These are phyloP conservation scores for Jaapia argillacea DNA, from an alignment of 768 basidiomycete genomes.

Conservation along the genomic window DNA sequence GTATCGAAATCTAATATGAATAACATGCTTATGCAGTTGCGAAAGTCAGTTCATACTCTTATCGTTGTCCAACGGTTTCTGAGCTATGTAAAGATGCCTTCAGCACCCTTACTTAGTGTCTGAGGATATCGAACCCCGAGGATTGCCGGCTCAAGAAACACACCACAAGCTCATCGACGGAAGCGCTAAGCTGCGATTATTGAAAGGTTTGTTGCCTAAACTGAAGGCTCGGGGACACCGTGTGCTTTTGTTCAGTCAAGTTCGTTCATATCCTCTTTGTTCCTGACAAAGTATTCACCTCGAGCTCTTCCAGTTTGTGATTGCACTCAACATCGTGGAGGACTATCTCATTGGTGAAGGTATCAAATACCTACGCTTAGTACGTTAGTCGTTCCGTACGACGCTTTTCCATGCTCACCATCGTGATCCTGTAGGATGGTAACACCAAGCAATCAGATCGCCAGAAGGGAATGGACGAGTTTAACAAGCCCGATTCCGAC, in stretches of 20 bases:
- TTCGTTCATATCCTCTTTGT: slow-evolving; percentile 17
- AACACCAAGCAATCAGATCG: slow-evolving; percentile 76
- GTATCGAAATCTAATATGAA: slow-evolving; percentile 50
- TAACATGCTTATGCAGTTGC: slow-evolving; percentile 80
- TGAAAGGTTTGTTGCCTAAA: slow-evolving; percentile 73
- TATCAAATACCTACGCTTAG: slow-evolving; percentile 69
- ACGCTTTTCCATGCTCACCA: slow-evolving; percentile 5
- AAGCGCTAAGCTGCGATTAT: slow-evolving; percentile 76
- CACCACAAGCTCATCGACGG: slow-evolving; percentile 77
- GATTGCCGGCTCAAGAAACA: slow-evolving; percentile 42
- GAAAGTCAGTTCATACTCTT: slow-evolving; percentile 47
- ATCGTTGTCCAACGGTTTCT: not conserved
- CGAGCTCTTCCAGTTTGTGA: slow-evolving; percentile 56
- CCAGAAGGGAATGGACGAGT: slow-evolving; percentile 93
- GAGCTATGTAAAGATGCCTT: slow-evolving; percentile 46
- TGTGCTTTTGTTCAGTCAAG: slow-evolving; percentile 88
- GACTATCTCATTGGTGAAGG: slow-evolving; percentile 83
- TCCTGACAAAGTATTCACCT: not conserved
- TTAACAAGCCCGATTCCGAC: slow-evolving; percentile 81
- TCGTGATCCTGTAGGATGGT: slow-evolving; percentile 55
- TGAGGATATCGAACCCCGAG: slow-evolving; percentile 67
- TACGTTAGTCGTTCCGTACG: slow-evolving; percentile 20
- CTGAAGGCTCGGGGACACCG: slow-evolving; percentile 81
- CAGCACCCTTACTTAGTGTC: slow-evolving; percentile 89
- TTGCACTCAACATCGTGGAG: slow-evolving; percentile 79